Percentiles rank a stretch among this genome's conserved stretches.
These are phyloP conservation scores for Cephalotrichum gorgonifer DNA, from an alignment of 2,329 filamentous ascomycete genomes.

Conservation along the genomic window DNA sequence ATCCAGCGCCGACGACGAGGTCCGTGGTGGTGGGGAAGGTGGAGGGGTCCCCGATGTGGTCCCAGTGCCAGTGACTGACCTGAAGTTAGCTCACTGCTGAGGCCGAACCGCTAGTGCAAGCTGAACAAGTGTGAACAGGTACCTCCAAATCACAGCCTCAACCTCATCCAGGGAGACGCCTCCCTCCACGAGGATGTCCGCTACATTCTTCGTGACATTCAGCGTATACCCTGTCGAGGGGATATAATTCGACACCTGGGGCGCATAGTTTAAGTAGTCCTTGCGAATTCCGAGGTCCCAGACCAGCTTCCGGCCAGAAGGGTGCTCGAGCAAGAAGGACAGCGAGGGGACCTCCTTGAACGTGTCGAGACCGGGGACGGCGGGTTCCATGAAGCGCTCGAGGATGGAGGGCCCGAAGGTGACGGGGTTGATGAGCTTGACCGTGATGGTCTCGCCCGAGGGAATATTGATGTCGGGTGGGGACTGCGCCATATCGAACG, in stretches of 20 bases:
- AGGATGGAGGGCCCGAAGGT: conserved; percentile 27
- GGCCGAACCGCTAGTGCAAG: not conserved
- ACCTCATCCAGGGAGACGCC: conserved; percentile 5
- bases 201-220: conserved; percentile 14
- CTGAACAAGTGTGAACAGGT: not conserved
- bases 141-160: conserved; percentile 9
- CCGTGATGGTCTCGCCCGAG: conserved; percentile 11
- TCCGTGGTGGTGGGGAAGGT: conserved; percentile 33
- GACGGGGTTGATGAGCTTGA: conserved; percentile 25
- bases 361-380: conserved; percentile 21
- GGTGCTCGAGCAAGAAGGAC: conserved; percentile 18
- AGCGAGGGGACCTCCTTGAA: conserved; percentile 18
- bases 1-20: conserved; percentile 41
- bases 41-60: conserved; percentile 40
- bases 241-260: conserved; percentile 14
- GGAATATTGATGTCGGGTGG: conserved; percentile 8
- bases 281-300: conserved; percentile 20
- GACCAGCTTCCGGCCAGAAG: conserved; percentile 16
- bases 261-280: conserved; percentile 16
- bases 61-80: conserved; percentile 34
- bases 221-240: conserved; percentile 17
- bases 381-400: conserved; percentile 25
- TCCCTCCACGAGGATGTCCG: conserved; percentile 12
- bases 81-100: not conserved
- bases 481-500: not conserved